Percentiles rank a stretch among this genome's conserved stretches.
Conservation (phyloP, 163 green algal species). For the Scenedesmus sp. region DNA sequence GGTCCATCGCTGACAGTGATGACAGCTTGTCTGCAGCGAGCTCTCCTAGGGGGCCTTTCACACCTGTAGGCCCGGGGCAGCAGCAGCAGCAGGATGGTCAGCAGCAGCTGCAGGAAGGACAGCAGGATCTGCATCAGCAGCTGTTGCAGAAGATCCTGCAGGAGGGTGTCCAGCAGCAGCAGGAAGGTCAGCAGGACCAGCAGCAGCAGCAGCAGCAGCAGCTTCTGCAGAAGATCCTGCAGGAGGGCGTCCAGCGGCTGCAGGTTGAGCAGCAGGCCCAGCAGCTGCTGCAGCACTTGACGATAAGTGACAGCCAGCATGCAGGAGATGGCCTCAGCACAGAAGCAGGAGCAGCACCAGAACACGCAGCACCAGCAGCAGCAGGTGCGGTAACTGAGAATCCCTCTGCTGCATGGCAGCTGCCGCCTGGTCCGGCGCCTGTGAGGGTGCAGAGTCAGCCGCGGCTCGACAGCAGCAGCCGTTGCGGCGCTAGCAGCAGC, state of each 20-base stretch:
- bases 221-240: not conserved
- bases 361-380: not conserved
- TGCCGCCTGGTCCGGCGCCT: not conserved
- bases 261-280: not conserved
- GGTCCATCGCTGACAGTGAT: not conserved
- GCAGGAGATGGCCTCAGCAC: not conserved
- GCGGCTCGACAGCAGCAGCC: not conserved
- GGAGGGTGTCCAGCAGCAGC: not conserved
- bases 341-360: not conserved
- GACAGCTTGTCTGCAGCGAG: not conserved
- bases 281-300: not conserved
- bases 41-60: not conserved
- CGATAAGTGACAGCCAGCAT: not conserved
- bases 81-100: not conserved
- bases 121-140: not conserved
- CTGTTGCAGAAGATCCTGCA: not conserved
- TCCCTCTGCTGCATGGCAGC: not conserved
- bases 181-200: not conserved
- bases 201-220: not conserved
- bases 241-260: not conserved
- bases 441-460: not conserved
- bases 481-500: not conserved
- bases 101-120: not conserved
- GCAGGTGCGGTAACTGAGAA: not conserved
- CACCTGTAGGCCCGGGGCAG: not conserved